Evolutionary conservation across 1,284 basidiomycete species (phyloP).

Genomic region (Malassezia nana): DNA sequence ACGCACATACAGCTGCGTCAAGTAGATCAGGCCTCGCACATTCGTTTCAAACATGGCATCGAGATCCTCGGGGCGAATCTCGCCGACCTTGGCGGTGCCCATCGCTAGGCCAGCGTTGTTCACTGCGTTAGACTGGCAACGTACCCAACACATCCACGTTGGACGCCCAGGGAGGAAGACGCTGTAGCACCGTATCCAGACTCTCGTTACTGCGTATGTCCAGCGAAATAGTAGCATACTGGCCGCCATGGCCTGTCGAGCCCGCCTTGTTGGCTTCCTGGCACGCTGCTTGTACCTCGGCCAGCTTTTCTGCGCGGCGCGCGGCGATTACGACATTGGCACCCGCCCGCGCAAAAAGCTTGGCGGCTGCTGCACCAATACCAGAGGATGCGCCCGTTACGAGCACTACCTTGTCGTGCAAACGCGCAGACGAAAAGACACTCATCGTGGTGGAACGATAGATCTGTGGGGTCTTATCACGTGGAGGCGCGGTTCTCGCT

Average conservation of each 20-base stretch:
- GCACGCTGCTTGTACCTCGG: slow-evolving; percentile 52
- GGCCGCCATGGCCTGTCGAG: slow-evolving; percentile 54
- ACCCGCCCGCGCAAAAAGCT: slow-evolving; percentile 45
- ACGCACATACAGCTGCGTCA: slow-evolving; percentile 59
- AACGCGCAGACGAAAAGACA: slow-evolving; percentile 28
- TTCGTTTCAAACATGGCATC: slow-evolving; percentile 81
- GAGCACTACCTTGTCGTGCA: slow-evolving; percentile 73
- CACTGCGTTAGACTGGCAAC: slow-evolving; percentile 17
- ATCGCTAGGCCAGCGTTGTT: slow-evolving; percentile 60
- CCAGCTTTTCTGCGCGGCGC: slow-evolving; percentile 47
- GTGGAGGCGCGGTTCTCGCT: not conserved
- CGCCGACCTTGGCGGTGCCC: slow-evolving; percentile 70
- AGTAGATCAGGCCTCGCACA: slow-evolving; percentile 72
- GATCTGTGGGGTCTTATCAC: not conserved
- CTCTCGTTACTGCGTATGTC: slow-evolving; percentile 32
- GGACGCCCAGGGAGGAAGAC: slow-evolving; percentile 39
- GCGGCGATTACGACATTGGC: slow-evolving; percentile 51
- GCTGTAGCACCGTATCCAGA: slow-evolving; percentile 23
- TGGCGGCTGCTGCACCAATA: slow-evolving; percentile 55
- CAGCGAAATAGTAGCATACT: slow-evolving; percentile 31
- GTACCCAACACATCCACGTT: slow-evolving; percentile 32
- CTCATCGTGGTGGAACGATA: slow-evolving; percentile 19
- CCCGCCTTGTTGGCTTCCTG: slow-evolving; percentile 61
- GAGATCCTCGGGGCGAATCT: slow-evolving; percentile 64
- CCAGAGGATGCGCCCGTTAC: slow-evolving; percentile 75